Base-by-base conservation (phyloP, 2,329 filamentous ascomycete genomes). In the Xylariaceae sp. region DNA sequence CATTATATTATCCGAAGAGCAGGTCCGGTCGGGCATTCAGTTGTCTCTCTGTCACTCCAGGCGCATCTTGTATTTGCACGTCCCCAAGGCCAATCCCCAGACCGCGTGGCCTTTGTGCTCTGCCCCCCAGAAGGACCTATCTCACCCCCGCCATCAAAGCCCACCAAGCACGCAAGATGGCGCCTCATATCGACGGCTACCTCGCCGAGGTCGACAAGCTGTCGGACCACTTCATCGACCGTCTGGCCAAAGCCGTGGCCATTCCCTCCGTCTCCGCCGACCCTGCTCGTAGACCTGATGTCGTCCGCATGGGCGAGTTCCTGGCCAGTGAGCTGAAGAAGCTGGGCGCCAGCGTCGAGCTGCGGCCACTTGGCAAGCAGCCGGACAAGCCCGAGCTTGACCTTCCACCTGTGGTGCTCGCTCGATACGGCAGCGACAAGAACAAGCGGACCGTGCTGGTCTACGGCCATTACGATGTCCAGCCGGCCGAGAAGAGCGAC, bases 401-500 rank as follows among this genome's bases (percentile, higher is more conserved):
- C 40, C 83, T 98, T 12, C 92, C 92, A 3, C 92, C 92, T 2
- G 89, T 95, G 36, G 80, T 98, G 40, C 78, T 98, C 48, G 90
- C 83, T 34, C 83, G 92, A 52, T 97, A 97, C 64, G 89, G 92
- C 52, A 86, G 79, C 64, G 89, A 97, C 64, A 82, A 85, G 65
- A 87, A 78, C 64, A 98, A 97, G 78, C 80, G 86, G 44, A 97
- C 89, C 24, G 92, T 98, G 52, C 75, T 98, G 46, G 88, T 98
- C 32, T 98, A 98, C 60, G 92, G 92, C 33, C 92, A 98, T 72
- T 98, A 98, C 70, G 92, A 98, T 62, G 92, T 98, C 24, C 92
- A 98, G 69, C 92, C 92, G 17, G 92, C 92, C 23, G 77, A 89
- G 59, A 85, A 85, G 71, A 86, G 85, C 52, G 92, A 98, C 56